A percentile compares a stretch with the other conserved stretches of the same genome.
These are phyloP conservation scores for Cutaneotrichosporon mucoides DNA, from an alignment of 1,284 basidiomycete genomes.

Conservation along the genomic window DNA sequence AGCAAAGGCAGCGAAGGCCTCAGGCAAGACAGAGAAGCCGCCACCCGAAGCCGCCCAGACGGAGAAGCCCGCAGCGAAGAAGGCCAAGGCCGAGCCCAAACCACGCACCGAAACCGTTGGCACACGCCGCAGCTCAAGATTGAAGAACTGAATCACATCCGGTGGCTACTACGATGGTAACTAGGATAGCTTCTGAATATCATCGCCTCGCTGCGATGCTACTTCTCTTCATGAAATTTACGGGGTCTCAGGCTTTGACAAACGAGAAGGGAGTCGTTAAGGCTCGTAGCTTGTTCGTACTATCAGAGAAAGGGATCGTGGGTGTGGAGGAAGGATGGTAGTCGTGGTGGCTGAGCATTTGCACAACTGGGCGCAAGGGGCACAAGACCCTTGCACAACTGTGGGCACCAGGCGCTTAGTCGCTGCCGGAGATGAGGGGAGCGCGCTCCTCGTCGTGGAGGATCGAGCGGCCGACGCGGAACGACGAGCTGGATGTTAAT, in stretches of 20 bases:
- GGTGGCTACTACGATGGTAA: neutral
- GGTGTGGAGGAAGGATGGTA: neutral
- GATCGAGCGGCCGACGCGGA: slow-evolving; percentile 48
- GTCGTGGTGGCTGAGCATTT: too few species aligned
- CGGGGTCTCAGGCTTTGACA: neutral
- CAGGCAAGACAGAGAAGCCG: too few species aligned
- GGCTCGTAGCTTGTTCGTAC: neutral
- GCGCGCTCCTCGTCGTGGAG: slow-evolving; percentile 81
- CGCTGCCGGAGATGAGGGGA: slow-evolving; percentile 55
- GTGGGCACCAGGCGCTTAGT: too few species aligned
- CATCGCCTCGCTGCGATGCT: neutral
- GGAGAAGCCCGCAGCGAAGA: neutral
- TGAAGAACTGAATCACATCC: slow-evolving; percentile 4
- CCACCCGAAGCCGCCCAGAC: too few species aligned
- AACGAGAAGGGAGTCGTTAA: neutral
- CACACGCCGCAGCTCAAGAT: slow-evolving; percentile 13
- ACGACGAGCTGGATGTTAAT: slow-evolving; percentile 36
- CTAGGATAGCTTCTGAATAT: neutral
- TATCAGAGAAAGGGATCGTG: neutral
- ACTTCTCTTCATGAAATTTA: neutral
- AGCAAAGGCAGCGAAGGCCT: too few species aligned
- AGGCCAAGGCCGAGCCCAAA: slow-evolving; percentile 7
- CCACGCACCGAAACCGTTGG: slow-evolving; percentile 4
- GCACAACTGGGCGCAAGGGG: too few species aligned
- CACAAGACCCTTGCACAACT: too few species aligned